Conservation (phyloP, 176 grass and related monocot species). For the Oryza meyeriana region DNA sequence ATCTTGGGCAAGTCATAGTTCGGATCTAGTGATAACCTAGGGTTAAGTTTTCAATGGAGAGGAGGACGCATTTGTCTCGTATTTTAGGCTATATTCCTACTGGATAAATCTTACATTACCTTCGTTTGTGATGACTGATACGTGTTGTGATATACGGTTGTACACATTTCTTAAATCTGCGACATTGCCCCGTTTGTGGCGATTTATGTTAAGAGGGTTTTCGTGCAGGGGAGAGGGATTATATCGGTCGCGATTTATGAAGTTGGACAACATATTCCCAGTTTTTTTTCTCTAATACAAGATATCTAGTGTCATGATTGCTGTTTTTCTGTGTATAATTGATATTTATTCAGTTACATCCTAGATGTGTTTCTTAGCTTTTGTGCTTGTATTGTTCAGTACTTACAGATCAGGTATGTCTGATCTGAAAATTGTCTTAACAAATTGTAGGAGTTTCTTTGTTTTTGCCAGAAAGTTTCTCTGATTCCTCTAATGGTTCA, state of each 20-base stretch:
- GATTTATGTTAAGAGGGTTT: too few relatives aligned
- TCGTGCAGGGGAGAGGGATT: too few relatives aligned
- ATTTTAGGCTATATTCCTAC: not conserved
- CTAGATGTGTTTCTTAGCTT: not conserved
- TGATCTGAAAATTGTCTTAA: not conserved
- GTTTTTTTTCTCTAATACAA: too few relatives aligned
- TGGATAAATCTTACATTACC: not conserved
- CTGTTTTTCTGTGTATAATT: too few relatives aligned
- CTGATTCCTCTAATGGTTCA: too few relatives aligned
- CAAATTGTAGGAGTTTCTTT: not conserved
- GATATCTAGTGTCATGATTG: too few relatives aligned
- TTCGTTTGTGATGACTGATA: not conserved
- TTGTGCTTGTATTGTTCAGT: not conserved
- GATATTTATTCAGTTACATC: not conserved
- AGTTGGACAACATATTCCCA: too few relatives aligned
- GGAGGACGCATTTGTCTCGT: not conserved
- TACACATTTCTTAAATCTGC: not conserved
- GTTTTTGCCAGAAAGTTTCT: not conserved
- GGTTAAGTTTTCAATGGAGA: not conserved
- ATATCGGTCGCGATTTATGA: too few relatives aligned
- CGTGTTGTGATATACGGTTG: not conserved
- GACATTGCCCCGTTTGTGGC: not conserved
- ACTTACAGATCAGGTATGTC: not conserved
- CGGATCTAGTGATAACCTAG: constrained; percentile 34
- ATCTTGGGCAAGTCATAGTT: not conserved